Evolutionary conservation across 495 filamentous ascomycete genomes (phyloP).

Genomic region (Neurospora tetrasperma): DNA sequence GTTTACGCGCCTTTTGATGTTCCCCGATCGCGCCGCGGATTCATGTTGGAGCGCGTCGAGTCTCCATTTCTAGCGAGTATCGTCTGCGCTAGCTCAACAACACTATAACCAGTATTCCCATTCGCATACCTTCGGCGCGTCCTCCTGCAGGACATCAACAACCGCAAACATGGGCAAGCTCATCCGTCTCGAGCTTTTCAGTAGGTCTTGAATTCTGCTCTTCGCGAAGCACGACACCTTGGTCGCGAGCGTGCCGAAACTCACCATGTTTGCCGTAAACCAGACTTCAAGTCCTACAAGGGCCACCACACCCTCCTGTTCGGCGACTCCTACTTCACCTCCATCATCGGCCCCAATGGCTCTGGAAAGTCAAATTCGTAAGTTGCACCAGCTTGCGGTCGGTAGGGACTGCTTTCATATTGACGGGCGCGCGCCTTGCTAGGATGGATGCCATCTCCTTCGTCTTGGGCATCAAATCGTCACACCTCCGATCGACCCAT

Average conservation of each 20-base stretch:
- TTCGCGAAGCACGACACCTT: not conserved
- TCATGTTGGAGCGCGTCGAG: constrained; percentile 8
- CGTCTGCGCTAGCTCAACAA: not conserved
- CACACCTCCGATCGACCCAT: constrained; percentile 89
- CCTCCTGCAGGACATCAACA: constrained; percentile 9
- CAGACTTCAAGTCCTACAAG: constrained; percentile 99
- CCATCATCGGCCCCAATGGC: constrained; percentile 98
- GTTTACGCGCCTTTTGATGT: constrained; percentile 11
- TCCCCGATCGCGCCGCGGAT: constrained; percentile 3
- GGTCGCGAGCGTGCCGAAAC: not conserved
- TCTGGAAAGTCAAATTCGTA: constrained; percentile 99
- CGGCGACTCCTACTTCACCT: constrained; percentile 97
- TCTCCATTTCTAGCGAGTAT: constrained; percentile 2
- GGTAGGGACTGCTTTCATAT: not conserved
- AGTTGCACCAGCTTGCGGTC: constrained; percentile 23
- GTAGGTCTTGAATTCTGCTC: constrained; percentile 39
- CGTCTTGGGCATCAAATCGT: constrained; percentile 96
- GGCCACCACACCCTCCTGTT: constrained; percentile 88
- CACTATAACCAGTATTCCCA: not conserved
- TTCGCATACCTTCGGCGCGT: constrained; percentile 2
- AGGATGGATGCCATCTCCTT: constrained; percentile 99
- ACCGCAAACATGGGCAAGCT: constrained; percentile 60
- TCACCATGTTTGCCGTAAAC: constrained; percentile 6
- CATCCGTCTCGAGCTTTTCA: constrained; percentile 87
- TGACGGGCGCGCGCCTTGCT: constrained; percentile 5